A percentile compares a stretch with the other conserved stretches of the same genome.
Evolutionary conservation across 2,329 filamentous ascomycete genomes (phyloP).

Genomic region (Trichoderma semiorbis): DNA sequence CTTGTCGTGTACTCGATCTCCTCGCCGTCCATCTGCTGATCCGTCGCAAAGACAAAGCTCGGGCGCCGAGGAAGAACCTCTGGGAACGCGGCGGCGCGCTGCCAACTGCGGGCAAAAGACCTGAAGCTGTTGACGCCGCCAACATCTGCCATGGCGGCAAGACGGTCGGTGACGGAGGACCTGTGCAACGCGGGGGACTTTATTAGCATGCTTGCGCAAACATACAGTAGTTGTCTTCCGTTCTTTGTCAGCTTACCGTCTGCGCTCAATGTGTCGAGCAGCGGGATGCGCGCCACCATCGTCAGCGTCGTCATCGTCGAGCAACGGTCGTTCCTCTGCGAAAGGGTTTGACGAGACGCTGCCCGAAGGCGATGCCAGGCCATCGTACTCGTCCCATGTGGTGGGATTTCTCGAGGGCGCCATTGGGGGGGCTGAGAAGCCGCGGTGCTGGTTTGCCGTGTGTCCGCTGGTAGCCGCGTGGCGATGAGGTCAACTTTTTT

Average conservation of each 20-base stretch:
- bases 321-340: constrained; percentile 45
- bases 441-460: background rate
- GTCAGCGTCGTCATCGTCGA: constrained; percentile 29
- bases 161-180: constrained; percentile 56
- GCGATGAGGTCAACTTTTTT: background rate
- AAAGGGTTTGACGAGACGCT: constrained; percentile 43
- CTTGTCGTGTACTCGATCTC: constrained; percentile 41
- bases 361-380: constrained; percentile 39
- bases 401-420: constrained; percentile 36
- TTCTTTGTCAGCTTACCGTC: constrained; percentile 28
- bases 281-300: constrained; percentile 18
- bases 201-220: background rate
- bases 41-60: constrained; percentile 65
- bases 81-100: constrained; percentile 81
- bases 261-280: constrained; percentile 24
- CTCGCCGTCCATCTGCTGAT: constrained; percentile 37
- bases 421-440: constrained; percentile 23
- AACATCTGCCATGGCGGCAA: constrained; percentile 62
- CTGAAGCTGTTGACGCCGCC: constrained; percentile 93
- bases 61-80: constrained; percentile 80
- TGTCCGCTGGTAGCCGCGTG: background rate
- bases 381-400: constrained; percentile 47
- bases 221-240: background rate
- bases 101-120: constrained; percentile 90
- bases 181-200: constrained; percentile 32